Evolutionary conservation across 73 alveolate genomes (phyloP), one percentile per base, ranked within the genome.

Genomic region (Paramecium sonneborni): DNA sequence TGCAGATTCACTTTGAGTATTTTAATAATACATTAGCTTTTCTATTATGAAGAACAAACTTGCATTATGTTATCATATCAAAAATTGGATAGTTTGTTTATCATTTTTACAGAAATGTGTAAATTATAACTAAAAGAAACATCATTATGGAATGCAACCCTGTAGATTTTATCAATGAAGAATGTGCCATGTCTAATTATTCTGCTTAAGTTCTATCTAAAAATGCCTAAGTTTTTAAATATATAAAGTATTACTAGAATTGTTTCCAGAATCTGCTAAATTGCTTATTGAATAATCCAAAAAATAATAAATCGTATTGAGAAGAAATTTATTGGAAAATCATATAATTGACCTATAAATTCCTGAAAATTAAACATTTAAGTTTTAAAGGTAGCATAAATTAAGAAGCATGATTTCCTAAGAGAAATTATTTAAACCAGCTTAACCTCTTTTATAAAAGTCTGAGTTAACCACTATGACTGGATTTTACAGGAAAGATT

Each of bases 1-100:
- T 30, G 84, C 84, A 23, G 84, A 62, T 62, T 62, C 84, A 62
- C 84, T 62, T 2, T 62, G 24, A 32, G 84, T 62, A 62, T 62
- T 2, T 62, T 15, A 62, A 23, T 23, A 62, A 30, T 62, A 62
- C 84, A 62, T 62, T 62, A 62, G 84, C 84, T 62, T 62, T 62
- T 62, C 84, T 62, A 62, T n/a, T 62, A 62, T 62, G 84, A 62
- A 32, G 84, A 62, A 62, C 44, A 23, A 11, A 46, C 84, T 30
- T 26, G 26, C 12, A 62, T 62, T 3, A 26, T 62, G 84, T 32
- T 23, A 3, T 26, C 24, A 30, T 30, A 62, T 62, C 21, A 62
- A 32, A 62, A 62, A 62, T 15, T 62, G 39, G 84, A 62, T 62
- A 26, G 24, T 12, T 26, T 62, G 48, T 62, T 62, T 62, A 26